phyloP scores from a whole-genome alignment of 2,329 filamentous ascomycete genomes.

The Paecilomyces variotii region DNA sequence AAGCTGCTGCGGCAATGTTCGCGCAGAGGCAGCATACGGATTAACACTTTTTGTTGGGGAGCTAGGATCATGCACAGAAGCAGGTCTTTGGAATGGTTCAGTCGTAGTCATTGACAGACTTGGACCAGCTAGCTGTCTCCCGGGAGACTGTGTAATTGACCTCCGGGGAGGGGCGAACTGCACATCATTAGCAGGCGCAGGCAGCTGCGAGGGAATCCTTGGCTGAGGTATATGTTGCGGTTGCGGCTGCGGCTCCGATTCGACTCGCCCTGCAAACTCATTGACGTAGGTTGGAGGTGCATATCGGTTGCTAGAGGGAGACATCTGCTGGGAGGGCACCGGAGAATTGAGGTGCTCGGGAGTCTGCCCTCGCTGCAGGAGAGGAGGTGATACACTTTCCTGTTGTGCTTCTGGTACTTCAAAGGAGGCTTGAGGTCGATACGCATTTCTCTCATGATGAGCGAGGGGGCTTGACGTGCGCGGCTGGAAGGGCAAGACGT shows the following conservation, averaged over 20 bases:
- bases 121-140: conserved; percentile 44
- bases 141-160: conserved; percentile 53
- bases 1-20: conserved; percentile 41
- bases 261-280: conserved; percentile 21
- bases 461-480: conserved; percentile 59
- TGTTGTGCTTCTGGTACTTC: conserved; percentile 18
- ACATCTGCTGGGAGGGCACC: conserved; percentile 12
- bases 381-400: conserved; percentile 14
- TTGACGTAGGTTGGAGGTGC: conserved; percentile 24
- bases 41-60: conserved; percentile 31
- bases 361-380: conserved; percentile 12
- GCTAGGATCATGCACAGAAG: conserved; percentile 45
- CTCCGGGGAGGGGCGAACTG: conserved; percentile 37
- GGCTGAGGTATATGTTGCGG: conserved; percentile 9
- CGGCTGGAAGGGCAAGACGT: conserved; percentile 49
- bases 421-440: conserved; percentile 19
- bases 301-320: conserved; percentile 23
- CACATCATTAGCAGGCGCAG: conserved; percentile 15
- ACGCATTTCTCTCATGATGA: conserved; percentile 36
- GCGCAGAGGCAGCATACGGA: conserved; percentile 23
- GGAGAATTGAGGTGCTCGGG: conserved; percentile 11
- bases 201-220: conserved; percentile 12
- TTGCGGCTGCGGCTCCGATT: conserved; percentile 5
- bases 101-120: conserved; percentile 33
- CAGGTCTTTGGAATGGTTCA: conserved; percentile 45